These are phyloP conservation scores for Ambrosia hybrid DNA, from an alignment of 140 eudicot species.

Conservation along the genomic window DNA sequence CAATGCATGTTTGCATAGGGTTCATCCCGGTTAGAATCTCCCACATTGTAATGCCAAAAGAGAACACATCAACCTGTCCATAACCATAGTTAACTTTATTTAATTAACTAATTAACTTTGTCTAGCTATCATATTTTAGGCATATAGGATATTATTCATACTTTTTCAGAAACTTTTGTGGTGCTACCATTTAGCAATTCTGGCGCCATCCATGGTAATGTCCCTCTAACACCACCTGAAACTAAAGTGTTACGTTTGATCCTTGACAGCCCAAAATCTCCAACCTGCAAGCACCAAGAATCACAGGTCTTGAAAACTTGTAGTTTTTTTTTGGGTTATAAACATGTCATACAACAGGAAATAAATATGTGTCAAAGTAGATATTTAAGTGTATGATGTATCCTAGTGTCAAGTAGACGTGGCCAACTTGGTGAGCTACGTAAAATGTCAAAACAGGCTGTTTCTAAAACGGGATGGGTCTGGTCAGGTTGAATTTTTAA, in stretches of 20 bases:
- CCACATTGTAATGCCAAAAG: conserved; percentile 80
- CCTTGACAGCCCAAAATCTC: conserved; percentile 86
- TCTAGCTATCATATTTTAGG: conserved; percentile 10
- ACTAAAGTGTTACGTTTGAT: conserved; percentile 84
- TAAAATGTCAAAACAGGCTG: not conserved
- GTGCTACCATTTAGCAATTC: conserved; percentile 83
- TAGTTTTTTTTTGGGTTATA: not conserved
- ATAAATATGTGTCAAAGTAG: too few species aligned
- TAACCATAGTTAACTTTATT: not conserved
- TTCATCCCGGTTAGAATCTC: conserved; percentile 78
- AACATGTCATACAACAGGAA: not conserved
- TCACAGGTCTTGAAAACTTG: conserved; percentile 15
- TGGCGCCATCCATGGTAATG: conserved; percentile 97
- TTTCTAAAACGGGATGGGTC: not conserved
- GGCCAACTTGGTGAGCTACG: not conserved
- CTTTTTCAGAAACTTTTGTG: conserved; percentile 81
- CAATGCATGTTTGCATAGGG: conserved; percentile 80
- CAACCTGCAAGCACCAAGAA: conserved; percentile 54
- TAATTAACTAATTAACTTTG: not conserved
- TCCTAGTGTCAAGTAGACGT: not conserved
- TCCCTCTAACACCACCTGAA: conserved; percentile 92
- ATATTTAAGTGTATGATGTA: too few species aligned
- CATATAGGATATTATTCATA: conserved; percentile 19
- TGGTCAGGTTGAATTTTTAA: not conserved
- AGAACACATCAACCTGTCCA: conserved; percentile 71